These are phyloP conservation scores for Metschnikowia aberdeeniae DNA, from an alignment of 805 yeast species.

Conservation along the genomic window DNA sequence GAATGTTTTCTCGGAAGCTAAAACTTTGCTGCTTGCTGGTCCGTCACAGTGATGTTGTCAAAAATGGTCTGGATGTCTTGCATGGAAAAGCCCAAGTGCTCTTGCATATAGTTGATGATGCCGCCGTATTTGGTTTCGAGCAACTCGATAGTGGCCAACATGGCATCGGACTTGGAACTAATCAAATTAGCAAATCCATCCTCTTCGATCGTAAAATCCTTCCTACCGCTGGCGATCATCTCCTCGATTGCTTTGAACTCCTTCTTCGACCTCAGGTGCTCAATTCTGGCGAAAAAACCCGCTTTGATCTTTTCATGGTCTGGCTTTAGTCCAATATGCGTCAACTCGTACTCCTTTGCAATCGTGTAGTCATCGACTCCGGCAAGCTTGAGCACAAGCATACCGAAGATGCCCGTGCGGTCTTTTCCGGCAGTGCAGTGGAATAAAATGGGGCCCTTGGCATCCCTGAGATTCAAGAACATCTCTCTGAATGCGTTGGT, in stretches of 20 bases:
- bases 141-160: constrained; percentile 58
- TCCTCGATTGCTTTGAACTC: constrained; percentile 19
- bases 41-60: constrained; percentile 10
- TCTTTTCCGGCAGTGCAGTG: constrained; percentile 90
- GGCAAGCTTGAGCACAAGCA: constrained; percentile 57
- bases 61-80: constrained; percentile 37
- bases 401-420: constrained; percentile 71
- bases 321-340: constrained; percentile 58
- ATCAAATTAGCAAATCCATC: constrained; percentile 59
- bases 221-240: constrained; percentile 34
- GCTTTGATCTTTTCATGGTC: constrained; percentile 39
- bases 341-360: constrained; percentile 74
- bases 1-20: background rate
- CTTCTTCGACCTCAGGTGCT: constrained; percentile 27
- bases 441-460: constrained; percentile 44
- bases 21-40: constrained; percentile 1
- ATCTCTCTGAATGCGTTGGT: constrained; percentile 44
- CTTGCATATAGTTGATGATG: constrained; percentile 43
- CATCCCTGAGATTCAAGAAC: constrained; percentile 54
- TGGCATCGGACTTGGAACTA: constrained; percentile 63
- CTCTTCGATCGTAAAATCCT: constrained; percentile 38
- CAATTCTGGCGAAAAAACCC: constrained; percentile 31
- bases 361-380: constrained; percentile 66
- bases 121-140: constrained; percentile 54
- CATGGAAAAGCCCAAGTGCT: constrained; percentile 40